These are phyloP conservation scores for Fusarium camptoceras DNA, from an alignment of 2,329 filamentous ascomycete species.

Conservation along the genomic window DNA sequence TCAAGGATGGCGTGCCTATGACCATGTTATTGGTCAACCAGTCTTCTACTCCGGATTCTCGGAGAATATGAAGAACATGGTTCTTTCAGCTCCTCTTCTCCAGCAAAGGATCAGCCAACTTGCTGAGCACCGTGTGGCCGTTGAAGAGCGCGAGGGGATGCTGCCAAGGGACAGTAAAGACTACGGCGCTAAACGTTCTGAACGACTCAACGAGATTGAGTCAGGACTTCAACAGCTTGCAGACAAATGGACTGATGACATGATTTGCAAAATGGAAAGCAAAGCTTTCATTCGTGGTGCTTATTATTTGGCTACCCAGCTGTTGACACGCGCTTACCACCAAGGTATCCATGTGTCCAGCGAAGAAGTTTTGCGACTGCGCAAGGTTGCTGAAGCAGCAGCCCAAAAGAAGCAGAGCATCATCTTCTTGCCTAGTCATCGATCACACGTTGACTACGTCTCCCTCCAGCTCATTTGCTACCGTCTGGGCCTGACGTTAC, in stretches of 20 bases:
- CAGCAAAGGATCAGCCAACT: constrained; percentile 80
- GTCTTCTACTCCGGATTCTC: constrained; percentile 94
- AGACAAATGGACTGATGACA: constrained; percentile 87
- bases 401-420: constrained; percentile 92
- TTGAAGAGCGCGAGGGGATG: constrained; percentile 82
- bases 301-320: constrained; percentile 89
- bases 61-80: constrained; percentile 85
- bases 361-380: constrained; percentile 87
- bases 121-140: constrained; percentile 76
- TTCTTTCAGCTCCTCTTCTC: constrained; percentile 81
- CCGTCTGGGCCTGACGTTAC: constrained; percentile 86
- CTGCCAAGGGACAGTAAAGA: constrained; percentile 68
- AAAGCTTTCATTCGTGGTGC: constrained; percentile 91
- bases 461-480: constrained; percentile 96
- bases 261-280: constrained; percentile 99
- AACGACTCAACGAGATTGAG: constrained; percentile 74
- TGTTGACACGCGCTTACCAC: constrained; percentile 92
- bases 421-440: constrained; percentile 93
- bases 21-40: constrained; percentile 88
- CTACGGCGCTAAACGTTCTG: constrained; percentile 62
- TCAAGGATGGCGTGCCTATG: constrained; percentile 94
- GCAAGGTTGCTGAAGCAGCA: constrained; percentile 84
- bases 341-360: constrained; percentile 97
- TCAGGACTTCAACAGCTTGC: constrained; percentile 81
- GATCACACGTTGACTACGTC: constrained; percentile 96